Evolutionary conservation across 257 asterid species (phyloP).

Genomic region (Knoxia roxburghii): DNA sequence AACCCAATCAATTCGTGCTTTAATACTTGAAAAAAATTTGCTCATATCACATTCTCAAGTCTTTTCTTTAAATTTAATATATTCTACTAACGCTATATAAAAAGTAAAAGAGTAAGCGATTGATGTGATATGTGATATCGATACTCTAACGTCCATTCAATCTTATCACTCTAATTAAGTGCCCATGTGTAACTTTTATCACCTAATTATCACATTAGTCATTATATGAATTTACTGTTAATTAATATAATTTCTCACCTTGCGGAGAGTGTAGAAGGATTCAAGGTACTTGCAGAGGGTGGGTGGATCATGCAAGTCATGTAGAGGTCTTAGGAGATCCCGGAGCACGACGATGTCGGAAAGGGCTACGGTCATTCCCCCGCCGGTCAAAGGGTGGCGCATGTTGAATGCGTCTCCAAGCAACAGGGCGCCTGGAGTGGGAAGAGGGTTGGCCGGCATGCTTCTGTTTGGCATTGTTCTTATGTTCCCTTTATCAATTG

Average conservation of each 20-base stretch:
- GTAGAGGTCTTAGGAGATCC: slow-evolving; percentile 28
- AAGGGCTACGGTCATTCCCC: slow-evolving; percentile 43
- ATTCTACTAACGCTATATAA: no score
- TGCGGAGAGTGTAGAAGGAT: slow-evolving; percentile 31
- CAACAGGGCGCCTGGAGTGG: slow-evolving; percentile 33
- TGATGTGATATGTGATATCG: no score
- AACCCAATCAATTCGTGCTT: slow-evolving; percentile 2
- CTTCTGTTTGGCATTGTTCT: slow-evolving; percentile 36
- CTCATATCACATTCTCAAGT: no score
- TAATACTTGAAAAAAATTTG: neutral
- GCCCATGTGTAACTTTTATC: no score
- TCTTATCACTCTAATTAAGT: no score
- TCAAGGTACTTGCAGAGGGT: slow-evolving; percentile 26
- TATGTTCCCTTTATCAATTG: slow-evolving; percentile 29
- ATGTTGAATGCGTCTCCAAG: slow-evolving; percentile 41
- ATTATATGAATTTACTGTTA: no score
- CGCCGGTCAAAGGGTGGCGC: slow-evolving; percentile 40
- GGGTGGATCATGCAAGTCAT: slow-evolving; percentile 17
- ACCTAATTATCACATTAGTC: no score
- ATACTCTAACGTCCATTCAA: no score
- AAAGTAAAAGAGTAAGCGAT: no score
- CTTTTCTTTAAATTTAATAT: no score
- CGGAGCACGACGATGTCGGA: slow-evolving; percentile 30
- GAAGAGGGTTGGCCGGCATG: slow-evolving; percentile 41
- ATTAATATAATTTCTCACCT: slow-evolving; percentile 20